Evolutionary conservation across 2,329 filamentous ascomycete species (phyloP).

Genomic region (Verruconis gallopava): DNA sequence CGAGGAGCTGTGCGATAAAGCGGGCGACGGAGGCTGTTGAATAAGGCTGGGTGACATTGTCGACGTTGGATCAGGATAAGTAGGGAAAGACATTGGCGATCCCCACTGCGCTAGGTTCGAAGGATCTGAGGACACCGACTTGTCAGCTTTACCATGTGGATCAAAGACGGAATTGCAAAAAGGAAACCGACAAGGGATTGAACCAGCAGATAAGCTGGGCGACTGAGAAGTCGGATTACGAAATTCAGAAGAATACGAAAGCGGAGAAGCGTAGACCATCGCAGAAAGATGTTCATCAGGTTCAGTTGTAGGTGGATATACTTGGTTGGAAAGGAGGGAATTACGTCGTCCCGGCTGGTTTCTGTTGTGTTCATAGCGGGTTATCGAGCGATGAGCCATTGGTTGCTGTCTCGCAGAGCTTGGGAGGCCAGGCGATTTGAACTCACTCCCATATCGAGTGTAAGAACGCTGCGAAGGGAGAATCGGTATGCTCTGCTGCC

Average conservation of each 20-base stretch:
- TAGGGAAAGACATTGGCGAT: constrained; percentile 25
- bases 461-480: constrained; percentile 2
- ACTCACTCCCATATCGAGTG: background rate
- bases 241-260: constrained; percentile 12
- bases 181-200: constrained; percentile 28
- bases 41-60: constrained; percentile 29
- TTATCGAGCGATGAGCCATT: constrained; percentile 4
- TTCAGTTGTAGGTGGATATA: constrained; percentile 12
- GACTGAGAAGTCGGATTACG: constrained; percentile 14
- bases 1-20: constrained; percentile 42
- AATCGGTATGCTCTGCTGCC: background rate
- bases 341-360: constrained; percentile 3
- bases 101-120: constrained; percentile 42
- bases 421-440: constrained; percentile 7
- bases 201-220: constrained; percentile 15
- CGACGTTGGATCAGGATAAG: constrained; percentile 27
- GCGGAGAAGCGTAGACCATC: constrained; percentile 13
- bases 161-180: constrained; percentile 17
- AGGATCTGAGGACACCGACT: constrained; percentile 41
- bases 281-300: constrained; percentile 12
- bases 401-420: constrained; percentile 12
- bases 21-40: constrained; percentile 47
- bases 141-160: constrained; percentile 10
- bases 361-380: constrained; percentile 14
- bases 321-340: constrained; percentile 15